Base-by-base conservation (phyloP, 2,329 filamentous ascomycete genomes). In the Aspergillus terreus region DNA sequence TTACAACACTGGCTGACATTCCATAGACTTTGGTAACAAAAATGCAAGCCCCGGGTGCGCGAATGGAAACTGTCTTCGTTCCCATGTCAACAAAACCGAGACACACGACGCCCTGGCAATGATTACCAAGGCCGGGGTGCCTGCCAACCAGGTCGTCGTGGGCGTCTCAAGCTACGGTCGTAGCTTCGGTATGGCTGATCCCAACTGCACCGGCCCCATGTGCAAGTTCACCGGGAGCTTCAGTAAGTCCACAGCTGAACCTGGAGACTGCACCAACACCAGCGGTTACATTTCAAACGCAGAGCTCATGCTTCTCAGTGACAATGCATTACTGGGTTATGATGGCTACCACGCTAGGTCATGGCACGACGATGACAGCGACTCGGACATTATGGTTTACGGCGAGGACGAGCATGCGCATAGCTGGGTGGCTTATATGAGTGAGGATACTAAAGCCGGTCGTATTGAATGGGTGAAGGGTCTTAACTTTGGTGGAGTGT, bases 41-140 rank as follows among this genome's bases (percentile, higher is more conserved):
- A 62, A 52, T 40, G 41, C 60, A 0, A 19, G 51, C 2, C 36
- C 50, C 1, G 66, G 64, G 2, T 71, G 67, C 42, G 23, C 45
- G 4, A 11, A n/a, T 4, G 62, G 65, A 4, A 56, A 60, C 38
- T 68, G 72, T 40, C 62, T 75, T 0, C 66, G 69, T 1, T 67
- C 60, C 0, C 71, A 75, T 44, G 61, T 74, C 49, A 75, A 76
- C 57, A 50, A 63, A 36, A 75, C 71, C 0, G 70, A 75, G 47
- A 72, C 66, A 0, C 46, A 51, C 1, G 52, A 59, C 5, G 53
- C 71, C 0, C 57, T 76, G 3, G 57, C 65, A 1, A 57, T 36
- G 69, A 71, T 2, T 55, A 63, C 15, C 15, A 53, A 53, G 40
- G 52, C 52, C 6, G 52, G 52, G 0, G 49, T 54, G 11, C 32